Base-by-base conservation (phyloP, 2,329 filamentous ascomycete species). In the Zymoseptoria brevis region DNA sequence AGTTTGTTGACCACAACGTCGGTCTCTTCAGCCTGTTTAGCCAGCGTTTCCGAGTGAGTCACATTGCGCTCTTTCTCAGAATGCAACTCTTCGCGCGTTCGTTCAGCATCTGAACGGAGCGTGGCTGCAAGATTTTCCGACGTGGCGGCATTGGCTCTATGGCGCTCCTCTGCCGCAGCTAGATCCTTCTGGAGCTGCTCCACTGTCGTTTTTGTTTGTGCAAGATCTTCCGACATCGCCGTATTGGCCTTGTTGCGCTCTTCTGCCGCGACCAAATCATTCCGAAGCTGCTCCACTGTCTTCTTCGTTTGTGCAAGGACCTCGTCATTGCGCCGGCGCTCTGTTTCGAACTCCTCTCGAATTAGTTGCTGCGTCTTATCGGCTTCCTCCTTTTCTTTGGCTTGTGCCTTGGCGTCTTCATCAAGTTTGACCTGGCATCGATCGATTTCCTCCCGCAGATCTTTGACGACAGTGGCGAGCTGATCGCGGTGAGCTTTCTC, bases 381-480 rank as follows among this genome's bases (percentile, higher is more conserved):
- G 4, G 63, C 62, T 41, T 65, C 60, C 53, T 63, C 66, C 62
- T 69, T 67, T 29, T 68, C 68, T 21, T 64, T 61, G 24, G 64
- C 65, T 56, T 73, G 69, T 50, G 67, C 69, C 30, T 67, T 62
- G 35, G 68, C 67, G 57, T 73, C 69, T 50, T 70, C 66, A 50
- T 70, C 68, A 35, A 73, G 65, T 56, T 70, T 66, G 16, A 66
- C 54, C 60, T 73, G 68, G 52, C 68, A 71, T n/a, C 67, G 62
- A 50, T 72, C 68, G 50, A 73, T 73, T 63, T 73, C 71, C 48
- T 68, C 57, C 58, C 66, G 65, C 50, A 73, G 60, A 35, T 73
- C 71, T 21, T 66, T 61, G 24, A 73, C 69, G 3, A 72, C 69
- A 50, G 60, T 58, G 8, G 64, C 68, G 19, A 74, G 60, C 58